A percentile compares a stretch with the other conserved stretches of the same genome.
Conservation (phyloP, 257 asterid genomes). For the Anisodus tanguticus region DNA sequence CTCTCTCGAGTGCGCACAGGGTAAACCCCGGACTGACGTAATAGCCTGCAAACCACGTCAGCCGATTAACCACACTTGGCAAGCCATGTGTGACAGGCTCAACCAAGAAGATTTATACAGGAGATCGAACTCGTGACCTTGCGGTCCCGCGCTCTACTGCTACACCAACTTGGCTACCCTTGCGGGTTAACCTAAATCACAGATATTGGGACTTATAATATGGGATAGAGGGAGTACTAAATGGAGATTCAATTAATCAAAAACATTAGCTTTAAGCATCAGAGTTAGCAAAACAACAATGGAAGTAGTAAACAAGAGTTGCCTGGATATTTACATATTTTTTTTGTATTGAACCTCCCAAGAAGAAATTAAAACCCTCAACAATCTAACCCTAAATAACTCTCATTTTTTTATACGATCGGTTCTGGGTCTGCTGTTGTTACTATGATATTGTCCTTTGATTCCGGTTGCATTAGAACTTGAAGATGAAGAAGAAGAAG, state of each 20-base stretch:
- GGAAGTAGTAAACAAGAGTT: slow-evolving; percentile 32
- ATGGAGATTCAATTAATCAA: slow-evolving; percentile 31
- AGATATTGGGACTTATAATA: too few species aligned
- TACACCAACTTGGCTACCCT: too few species aligned
- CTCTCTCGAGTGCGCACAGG: too few species aligned
- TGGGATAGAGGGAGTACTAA: neutral
- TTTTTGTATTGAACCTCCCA: neutral
- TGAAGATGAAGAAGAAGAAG: slow-evolving; percentile 33
- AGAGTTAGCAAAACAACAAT: slow-evolving; percentile 38
- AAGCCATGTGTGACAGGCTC: too few species aligned
- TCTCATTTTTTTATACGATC: slow-evolving; percentile 38
- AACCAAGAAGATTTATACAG: too few species aligned
- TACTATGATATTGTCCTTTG: slow-evolving; percentile 44
- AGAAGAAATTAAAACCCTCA: slow-evolving; percentile 35
- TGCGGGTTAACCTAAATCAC: too few species aligned
- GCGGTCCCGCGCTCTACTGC: too few species aligned
- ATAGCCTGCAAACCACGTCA: too few species aligned
- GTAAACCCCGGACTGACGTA: too few species aligned
- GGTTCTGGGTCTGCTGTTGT: slow-evolving; percentile 43
- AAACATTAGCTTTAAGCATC: slow-evolving; percentile 40
- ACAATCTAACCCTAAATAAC: slow-evolving; percentile 33
- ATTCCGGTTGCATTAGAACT: slow-evolving; percentile 32
- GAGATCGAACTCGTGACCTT: too few species aligned
- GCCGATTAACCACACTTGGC: too few species aligned
- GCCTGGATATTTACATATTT: slow-evolving; percentile 45